Percentiles rank a stretch among this genome's conserved stretches.
Conservation (phyloP, 1,284 basidiomycete genomes). For the Papiliotrema flavescens region DNA sequence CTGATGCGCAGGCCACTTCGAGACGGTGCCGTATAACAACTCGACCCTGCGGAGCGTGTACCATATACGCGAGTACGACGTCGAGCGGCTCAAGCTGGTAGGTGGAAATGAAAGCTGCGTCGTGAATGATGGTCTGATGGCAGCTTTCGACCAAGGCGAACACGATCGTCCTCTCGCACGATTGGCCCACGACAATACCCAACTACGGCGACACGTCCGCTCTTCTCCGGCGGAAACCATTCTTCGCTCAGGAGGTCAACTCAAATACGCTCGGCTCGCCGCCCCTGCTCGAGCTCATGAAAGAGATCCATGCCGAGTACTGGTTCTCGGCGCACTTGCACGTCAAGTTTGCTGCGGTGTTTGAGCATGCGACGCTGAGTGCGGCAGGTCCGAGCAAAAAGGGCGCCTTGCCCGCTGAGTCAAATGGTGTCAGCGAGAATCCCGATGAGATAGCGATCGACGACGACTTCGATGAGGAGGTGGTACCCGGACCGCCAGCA, state of each 20-base stretch:
- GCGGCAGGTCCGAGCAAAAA: constrained; percentile 8
- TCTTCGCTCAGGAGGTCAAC: constrained; percentile 71
- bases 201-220: constrained; percentile 67
- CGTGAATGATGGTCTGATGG: constrained; percentile 1
- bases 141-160: constrained; percentile 15
- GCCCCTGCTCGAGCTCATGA: constrained; percentile 75
- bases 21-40: constrained; percentile 59
- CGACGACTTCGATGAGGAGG: constrained; percentile 10
- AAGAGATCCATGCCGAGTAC: constrained; percentile 72
- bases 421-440: constrained; percentile 51
- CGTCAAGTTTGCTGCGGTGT: constrained; percentile 70
- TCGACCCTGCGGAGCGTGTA: constrained; percentile 78
- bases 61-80: constrained; percentile 83
- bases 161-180: constrained; percentile 86
- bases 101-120: constrained; percentile 27
- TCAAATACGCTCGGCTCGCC: constrained; percentile 79
- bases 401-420: constrained; percentile 2
- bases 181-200: constrained; percentile 90
- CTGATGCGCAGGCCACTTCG: constrained; percentile 51
- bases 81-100: constrained; percentile 75
- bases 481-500: neutral
- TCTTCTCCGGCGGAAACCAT: constrained; percentile 74
- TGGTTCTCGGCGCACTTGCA: constrained; percentile 98
- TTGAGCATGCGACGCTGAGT: constrained; percentile 51
- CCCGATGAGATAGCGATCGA: constrained; percentile 68